A percentile compares a stretch with the other conserved stretches of the same genome.
Conservation (phyloP, 2,329 filamentous ascomycete species). For the Basipetospora chlamydospora region DNA sequence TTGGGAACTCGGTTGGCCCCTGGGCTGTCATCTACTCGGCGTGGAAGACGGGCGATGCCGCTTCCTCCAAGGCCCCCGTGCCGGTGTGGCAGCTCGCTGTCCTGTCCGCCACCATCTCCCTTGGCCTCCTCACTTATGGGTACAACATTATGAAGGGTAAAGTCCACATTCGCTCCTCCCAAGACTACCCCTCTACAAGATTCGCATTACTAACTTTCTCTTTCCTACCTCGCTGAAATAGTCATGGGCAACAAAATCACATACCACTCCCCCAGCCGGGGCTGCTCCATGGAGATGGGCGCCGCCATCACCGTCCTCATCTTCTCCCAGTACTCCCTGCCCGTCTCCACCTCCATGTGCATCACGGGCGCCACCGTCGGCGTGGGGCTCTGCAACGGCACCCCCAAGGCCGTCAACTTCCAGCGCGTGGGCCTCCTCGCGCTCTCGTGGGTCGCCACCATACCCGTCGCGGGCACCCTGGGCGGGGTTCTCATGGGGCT, state of each 20-base stretch:
- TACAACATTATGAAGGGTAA: slow-evolving; percentile 75
- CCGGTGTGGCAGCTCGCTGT: slow-evolving; percentile 67
- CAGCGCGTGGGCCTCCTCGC: slow-evolving; percentile 55
- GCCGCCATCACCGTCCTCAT: slow-evolving; percentile 63
- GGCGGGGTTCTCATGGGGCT: slow-evolving; percentile 26
- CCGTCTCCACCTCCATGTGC: slow-evolving; percentile 66
- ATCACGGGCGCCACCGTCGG: slow-evolving; percentile 69
- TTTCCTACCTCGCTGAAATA: slow-evolving; percentile 18
- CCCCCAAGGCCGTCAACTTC: slow-evolving; percentile 58
- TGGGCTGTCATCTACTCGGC: slow-evolving; percentile 58
- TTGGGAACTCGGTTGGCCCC: slow-evolving; percentile 55
- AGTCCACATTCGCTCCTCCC: no score
- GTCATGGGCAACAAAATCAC: slow-evolving; percentile 75
- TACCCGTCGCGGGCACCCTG: slow-evolving; percentile 26
- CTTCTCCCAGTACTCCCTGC: slow-evolving; percentile 61
- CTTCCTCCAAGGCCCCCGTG: slow-evolving; percentile 48
- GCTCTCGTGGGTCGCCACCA: slow-evolving; percentile 42
- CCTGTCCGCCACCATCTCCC: slow-evolving; percentile 44
- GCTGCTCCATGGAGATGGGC: slow-evolving; percentile 66
- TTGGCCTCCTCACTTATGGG: slow-evolving; percentile 59
- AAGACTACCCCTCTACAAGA: no score
- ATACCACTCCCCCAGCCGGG: slow-evolving; percentile 44
- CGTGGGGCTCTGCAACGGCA: slow-evolving; percentile 64
- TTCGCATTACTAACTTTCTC: slow-evolving; percentile 10
- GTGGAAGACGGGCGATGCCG: slow-evolving; percentile 48